phyloP scores from a whole-genome alignment of 2,329 filamentous ascomycete species.

The Aspergillus brunneoviolaceus region DNA sequence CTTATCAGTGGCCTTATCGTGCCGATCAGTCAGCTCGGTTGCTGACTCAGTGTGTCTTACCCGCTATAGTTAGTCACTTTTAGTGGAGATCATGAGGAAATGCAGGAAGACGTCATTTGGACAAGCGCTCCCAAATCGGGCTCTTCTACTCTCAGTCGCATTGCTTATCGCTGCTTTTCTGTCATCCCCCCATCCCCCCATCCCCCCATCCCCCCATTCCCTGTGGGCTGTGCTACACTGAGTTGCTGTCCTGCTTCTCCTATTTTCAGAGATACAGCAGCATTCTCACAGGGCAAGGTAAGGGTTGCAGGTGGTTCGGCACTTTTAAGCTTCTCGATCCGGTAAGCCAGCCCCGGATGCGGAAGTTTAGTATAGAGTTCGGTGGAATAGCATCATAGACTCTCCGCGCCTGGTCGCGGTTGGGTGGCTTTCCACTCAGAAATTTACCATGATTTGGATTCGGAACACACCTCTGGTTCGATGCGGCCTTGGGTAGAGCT shows the following conservation, averaged over 20 bases:
- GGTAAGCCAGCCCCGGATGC: constrained; percentile 29
- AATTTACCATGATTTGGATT: background rate
- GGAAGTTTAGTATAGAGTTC: constrained; percentile 16
- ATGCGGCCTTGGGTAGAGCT: constrained; percentile 5
- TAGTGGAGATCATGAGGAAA: background rate
- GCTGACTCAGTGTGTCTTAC: background rate
- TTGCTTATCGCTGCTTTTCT: background rate
- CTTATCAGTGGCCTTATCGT: background rate
- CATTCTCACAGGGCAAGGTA: background rate
- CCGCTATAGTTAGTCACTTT: too few species aligned
- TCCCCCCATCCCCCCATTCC: too few species aligned
- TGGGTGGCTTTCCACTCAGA: background rate
- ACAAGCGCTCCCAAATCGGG: background rate
- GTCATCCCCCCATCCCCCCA: too few species aligned
- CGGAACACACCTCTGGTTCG: constrained; percentile 5
- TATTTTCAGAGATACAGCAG: background rate
- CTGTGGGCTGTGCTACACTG: background rate
- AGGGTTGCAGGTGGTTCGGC: background rate
- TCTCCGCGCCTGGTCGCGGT: background rate
- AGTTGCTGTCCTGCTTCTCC: background rate
- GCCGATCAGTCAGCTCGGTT: background rate
- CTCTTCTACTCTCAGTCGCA: background rate
- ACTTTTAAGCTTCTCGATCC: constrained; percentile 19
- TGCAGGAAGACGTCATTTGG: constrained; percentile 5
- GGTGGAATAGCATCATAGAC: constrained; percentile 16